These are phyloP conservation scores for Venturia effusa DNA, from an alignment of 2,329 filamentous ascomycete species.

Conservation along the genomic window DNA sequence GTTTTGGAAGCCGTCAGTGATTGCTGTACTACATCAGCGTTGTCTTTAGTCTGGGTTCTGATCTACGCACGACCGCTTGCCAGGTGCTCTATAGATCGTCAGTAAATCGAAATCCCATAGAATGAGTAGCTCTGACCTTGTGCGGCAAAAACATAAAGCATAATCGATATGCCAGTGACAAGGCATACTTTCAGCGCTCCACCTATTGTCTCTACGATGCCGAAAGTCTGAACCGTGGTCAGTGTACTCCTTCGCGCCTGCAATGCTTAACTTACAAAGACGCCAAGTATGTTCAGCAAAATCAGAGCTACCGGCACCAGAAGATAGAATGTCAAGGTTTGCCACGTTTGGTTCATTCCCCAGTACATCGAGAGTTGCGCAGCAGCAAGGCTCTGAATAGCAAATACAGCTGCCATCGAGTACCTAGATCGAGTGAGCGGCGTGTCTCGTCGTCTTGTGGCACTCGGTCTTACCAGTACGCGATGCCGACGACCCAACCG, in stretches of 20 bases:
- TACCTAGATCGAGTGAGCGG: background rate
- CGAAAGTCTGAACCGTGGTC: background rate
- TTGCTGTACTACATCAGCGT: background rate
- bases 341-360: background rate
- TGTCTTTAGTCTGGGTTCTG: background rate
- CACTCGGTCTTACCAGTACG: background rate
- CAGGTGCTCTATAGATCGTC: background rate
- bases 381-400: background rate
- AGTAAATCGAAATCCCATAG: too few species aligned
- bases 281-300: background rate
- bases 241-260: background rate
- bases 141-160: background rate
- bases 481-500: constrained; percentile 1
- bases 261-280: background rate
- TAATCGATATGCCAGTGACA: background rate
- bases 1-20: background rate
- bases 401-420: background rate
- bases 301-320: background rate
- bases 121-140: too few species aligned
- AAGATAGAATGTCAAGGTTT: background rate
- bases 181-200: constrained; percentile 3
- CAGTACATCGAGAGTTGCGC: background rate
- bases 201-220: constrained; percentile 1
- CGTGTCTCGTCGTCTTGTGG: background rate
- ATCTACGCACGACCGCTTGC: background rate